Evolutionary conservation across 352 stramenopile species (phyloP), one percentile per base, ranked within the genome.

Genomic region (Plasmopara muralis): DNA sequence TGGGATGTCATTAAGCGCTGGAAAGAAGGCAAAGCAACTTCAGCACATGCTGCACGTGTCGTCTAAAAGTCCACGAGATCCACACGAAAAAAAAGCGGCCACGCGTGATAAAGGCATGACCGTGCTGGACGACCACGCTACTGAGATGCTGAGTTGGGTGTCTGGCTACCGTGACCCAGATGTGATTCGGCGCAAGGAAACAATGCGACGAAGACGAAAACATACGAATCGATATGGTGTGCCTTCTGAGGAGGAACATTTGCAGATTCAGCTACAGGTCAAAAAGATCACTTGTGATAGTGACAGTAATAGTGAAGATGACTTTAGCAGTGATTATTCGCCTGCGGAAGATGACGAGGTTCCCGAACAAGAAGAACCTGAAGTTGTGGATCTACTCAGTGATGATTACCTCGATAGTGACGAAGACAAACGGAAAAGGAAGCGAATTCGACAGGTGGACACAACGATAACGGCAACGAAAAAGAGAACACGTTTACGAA

Each of bases 61-160:
- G 9, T 60, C 52, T 5, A 72, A 68, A 29, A 68, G 63, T 31
- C 63, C 59, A 9, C 53, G 47, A 12, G 40, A 52, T 50, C 57
- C 49, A 33, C 41, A 57, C 18, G 55, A 47, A 42, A 63, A 63
- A 28, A 67, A 60, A 30, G 31, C 39, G 14, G 49, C 38, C 6
- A 33, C 41, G 12, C 29, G 16, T 38, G 47, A 39, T 16, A 66
- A 41, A 12, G 43, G 14, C 6, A 57, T 29, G 31, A 46, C 34
- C 0, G 60, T 60, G 33, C n/a, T 31, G 2, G 55, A 74, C 14
- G 52, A 83, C 41, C 45, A 48, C 15, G 70, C 41, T 0, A 52
- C 44, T 0, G 75, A 89, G 43, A 86, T 86, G 74, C 20, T 68
- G 28, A 72, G 56, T 31, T 87, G 78, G 78, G 76, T 87, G 29